These are phyloP conservation scores for Chlamydomonas schloesseri DNA, from an alignment of 139 green algal species.

Conservation along the genomic window DNA sequence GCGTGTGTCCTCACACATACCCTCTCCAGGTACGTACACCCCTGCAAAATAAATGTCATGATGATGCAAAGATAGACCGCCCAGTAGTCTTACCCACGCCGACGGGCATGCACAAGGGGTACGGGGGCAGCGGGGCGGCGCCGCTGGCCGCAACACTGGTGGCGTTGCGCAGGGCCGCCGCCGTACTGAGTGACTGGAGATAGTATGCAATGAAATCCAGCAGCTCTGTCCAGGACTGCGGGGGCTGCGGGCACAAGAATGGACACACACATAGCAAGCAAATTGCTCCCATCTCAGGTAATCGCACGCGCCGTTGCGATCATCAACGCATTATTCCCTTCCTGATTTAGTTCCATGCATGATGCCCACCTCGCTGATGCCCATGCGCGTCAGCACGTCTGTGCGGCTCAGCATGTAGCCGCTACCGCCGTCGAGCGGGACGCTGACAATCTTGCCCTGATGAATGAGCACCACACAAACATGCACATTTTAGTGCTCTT, in stretches of 20 bases:
- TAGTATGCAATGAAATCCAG: neutral
- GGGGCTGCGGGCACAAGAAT: neutral
- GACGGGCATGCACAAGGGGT: neutral
- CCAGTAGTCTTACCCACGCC: conserved; percentile 1
- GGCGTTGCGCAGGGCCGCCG: neutral
- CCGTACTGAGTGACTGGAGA: neutral
- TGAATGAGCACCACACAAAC: no score
- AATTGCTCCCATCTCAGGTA: no score
- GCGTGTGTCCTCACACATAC: no score
- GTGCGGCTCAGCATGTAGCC: neutral
- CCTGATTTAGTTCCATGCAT: no score
- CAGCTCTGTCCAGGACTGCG: neutral
- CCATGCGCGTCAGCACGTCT: neutral
- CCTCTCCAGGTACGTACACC: no score
- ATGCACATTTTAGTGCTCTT: no score
- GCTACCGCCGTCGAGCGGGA: conserved; percentile 12
- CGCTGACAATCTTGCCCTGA: neutral
- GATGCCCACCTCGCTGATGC: neutral
- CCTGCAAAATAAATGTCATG: no score
- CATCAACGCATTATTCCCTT: no score
- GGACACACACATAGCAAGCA: neutral
- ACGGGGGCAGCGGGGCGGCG: neutral
- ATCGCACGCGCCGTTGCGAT: no score
- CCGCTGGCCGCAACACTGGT: no score
- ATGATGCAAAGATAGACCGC: no score